Percentiles rank a stretch among this genome's conserved stretches.
phyloP scores from a whole-genome alignment of 208 protist genomes.

The Wallacemonas sp. region DNA sequence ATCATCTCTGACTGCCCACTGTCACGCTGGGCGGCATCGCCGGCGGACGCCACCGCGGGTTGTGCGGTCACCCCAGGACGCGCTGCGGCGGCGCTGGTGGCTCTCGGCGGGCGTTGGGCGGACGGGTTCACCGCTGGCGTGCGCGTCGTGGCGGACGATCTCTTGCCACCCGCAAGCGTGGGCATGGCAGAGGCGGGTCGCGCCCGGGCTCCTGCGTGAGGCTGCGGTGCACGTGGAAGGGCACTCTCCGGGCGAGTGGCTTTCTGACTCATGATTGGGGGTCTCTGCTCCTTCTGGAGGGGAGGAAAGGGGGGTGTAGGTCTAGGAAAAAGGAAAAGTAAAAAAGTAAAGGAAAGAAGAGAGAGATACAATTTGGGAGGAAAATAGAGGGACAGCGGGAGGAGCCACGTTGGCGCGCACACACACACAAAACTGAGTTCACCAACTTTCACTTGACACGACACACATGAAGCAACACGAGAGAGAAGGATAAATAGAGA shows the following conservation, averaged over 20 bases:
- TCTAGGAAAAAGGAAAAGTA: neutral
- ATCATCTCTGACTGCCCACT: slow-evolving; percentile 27
- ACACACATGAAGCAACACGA: no score
- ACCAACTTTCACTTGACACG: no score
- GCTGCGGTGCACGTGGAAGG: neutral
- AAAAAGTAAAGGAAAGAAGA: slow-evolving; percentile 12
- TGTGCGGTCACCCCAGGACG: no score
- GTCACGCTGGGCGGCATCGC: slow-evolving; percentile 10
- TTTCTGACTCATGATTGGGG: neutral
- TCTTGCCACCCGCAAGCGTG: no score
- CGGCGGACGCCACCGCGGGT: no score
- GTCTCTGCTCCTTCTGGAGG: neutral
- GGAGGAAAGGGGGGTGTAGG: no score
- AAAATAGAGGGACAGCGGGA: slow-evolving; percentile 1
- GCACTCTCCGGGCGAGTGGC: neutral
- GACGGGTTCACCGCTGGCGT: neutral
- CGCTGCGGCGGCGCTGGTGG: no score
- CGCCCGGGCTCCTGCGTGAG: no score
- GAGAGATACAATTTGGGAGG: neutral
- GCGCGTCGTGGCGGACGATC: neutral
- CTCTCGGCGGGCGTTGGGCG: neutral
- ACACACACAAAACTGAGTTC: slow-evolving; percentile 8
- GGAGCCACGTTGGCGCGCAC: neutral
- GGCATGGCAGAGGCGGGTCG: neutral
- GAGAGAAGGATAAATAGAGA: no score